phyloP scores from a whole-genome alignment of 495 filamentous ascomycete genomes.

The Xanthoparmelia taractica region DNA sequence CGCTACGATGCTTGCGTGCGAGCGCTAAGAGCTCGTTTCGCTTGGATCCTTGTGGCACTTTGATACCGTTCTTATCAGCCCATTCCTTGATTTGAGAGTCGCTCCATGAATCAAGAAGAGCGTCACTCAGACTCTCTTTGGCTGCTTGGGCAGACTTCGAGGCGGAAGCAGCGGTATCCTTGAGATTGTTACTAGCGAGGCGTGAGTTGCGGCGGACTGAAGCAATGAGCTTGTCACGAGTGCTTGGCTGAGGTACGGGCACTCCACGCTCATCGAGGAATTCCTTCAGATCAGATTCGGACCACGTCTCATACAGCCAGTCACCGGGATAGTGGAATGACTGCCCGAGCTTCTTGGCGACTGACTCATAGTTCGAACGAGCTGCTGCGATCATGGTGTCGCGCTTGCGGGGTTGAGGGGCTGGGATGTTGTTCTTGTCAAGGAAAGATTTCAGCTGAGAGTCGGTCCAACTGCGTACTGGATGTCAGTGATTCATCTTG shows the following conservation, averaged over 20 bases:
- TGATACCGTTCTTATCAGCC: slow-evolving; percentile 65
- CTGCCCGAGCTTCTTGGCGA: slow-evolving; percentile 78
- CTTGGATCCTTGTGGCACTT: slow-evolving; percentile 83
- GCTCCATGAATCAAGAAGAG: slow-evolving; percentile 81
- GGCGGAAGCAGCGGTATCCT: slow-evolving; percentile 53
- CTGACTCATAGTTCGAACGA: slow-evolving; percentile 71
- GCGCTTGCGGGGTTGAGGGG: slow-evolving; percentile 76
- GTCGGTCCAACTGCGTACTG: slow-evolving; percentile 59
- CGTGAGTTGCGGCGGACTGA: slow-evolving; percentile 85
- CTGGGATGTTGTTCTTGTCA: slow-evolving; percentile 78
- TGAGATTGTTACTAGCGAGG: slow-evolving; percentile 57
- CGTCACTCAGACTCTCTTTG: slow-evolving; percentile 65
- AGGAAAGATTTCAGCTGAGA: slow-evolving; percentile 87
- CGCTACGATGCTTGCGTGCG: slow-evolving; percentile 78
- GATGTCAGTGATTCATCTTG: slow-evolving; percentile 23
- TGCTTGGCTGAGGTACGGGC: slow-evolving; percentile 77
- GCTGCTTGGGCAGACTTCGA: slow-evolving; percentile 60
- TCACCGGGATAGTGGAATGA: slow-evolving; percentile 81
- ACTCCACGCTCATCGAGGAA: slow-evolving; percentile 89
- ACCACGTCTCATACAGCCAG: slow-evolving; percentile 89
- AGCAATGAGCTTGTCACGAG: slow-evolving; percentile 81
- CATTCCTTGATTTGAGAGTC: slow-evolving; percentile 74
- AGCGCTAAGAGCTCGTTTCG: slow-evolving; percentile 85
- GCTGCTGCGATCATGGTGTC: slow-evolving; percentile 70
- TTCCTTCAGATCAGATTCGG: slow-evolving; percentile 64